Evolutionary conservation across 1,139 yeast species (phyloP).

Genomic region (Yamadazyma diospyri): DNA sequence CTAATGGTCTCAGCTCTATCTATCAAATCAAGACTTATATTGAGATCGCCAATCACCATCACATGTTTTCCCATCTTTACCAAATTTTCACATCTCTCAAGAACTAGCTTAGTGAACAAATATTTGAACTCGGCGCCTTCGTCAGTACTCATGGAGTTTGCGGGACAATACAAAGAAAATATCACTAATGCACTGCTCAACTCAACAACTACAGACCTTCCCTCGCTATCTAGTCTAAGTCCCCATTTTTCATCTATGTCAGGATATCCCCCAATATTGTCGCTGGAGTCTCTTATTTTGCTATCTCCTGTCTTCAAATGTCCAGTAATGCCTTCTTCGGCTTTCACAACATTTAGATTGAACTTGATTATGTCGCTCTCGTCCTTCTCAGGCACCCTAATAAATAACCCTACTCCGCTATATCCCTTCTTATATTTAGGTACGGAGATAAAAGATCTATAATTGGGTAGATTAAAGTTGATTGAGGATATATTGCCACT

Average conservation of each 20-base stretch:
- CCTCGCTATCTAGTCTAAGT: constrained; percentile 68
- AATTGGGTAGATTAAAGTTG: constrained; percentile 52
- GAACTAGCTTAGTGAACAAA: constrained; percentile 53
- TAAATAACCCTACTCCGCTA: constrained; percentile 87
- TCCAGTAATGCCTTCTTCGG: constrained; percentile 93
- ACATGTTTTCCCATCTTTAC: constrained; percentile 57
- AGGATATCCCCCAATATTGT: constrained; percentile 74
- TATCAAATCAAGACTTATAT: constrained; percentile 72
- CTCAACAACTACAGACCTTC: constrained; percentile 76
- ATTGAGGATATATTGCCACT: constrained; percentile 40
- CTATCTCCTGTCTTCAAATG: constrained; percentile 26
- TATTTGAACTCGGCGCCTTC: constrained; percentile 66
- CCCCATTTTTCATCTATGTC: constrained; percentile 33
- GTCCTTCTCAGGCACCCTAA: constrained; percentile 44
- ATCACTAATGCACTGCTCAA: constrained; percentile 59
- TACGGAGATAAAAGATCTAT: constrained; percentile 62
- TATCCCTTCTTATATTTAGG: constrained; percentile 74
- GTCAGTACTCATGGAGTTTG: constrained; percentile 70
- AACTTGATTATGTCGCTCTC: constrained; percentile 36
- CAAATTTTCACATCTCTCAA: constrained; percentile 58
- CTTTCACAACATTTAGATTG: constrained; percentile 54
- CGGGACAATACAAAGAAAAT: constrained; percentile 87
- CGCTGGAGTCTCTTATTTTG: constrained; percentile 21
- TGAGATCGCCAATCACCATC: constrained; percentile 82
- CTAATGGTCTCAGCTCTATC: constrained; percentile 76